A percentile compares a stretch with the other conserved stretches of the same genome.
phyloP scores from a whole-genome alignment of 176 grass and related monocot genomes.

The Rhynchospora tenuis region DNA sequence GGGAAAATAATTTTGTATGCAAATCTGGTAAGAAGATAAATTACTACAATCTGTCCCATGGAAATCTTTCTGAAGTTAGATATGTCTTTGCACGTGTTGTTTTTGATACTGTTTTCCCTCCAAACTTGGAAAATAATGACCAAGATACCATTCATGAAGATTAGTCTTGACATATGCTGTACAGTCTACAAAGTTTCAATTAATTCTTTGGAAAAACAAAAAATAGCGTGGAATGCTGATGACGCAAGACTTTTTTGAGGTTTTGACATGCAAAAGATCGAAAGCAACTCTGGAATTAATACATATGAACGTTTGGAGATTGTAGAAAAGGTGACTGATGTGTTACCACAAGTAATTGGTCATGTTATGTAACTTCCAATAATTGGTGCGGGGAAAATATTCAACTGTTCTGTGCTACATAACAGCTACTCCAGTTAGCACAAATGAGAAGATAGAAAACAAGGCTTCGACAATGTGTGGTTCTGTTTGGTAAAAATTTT shows the following conservation, averaged over 20 bases:
- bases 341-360: not conserved
- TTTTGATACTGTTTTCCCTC: conserved; percentile 81
- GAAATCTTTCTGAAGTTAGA: conserved; percentile 54
- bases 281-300: not conserved
- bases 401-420: not conserved
- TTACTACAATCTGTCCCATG: conserved; percentile 41
- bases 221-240: not conserved
- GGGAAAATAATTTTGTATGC: conserved; percentile 38
- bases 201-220: conserved; percentile 6
- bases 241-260: not conserved
- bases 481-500: not conserved
- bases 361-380: not conserved
- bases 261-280: not conserved
- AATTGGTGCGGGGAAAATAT: not conserved
- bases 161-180: conserved; percentile 5
- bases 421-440: not conserved
- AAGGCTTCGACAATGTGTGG: not conserved
- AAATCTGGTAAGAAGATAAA: conserved; percentile 66
- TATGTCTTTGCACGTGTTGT: conserved; percentile 74
- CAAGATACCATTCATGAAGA: conserved; percentile 23
- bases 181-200: not conserved
- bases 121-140: conserved; percentile 32
- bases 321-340: not conserved
- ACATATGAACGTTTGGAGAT: not conserved
- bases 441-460: not conserved